phyloP scores from a whole-genome alignment of 225 moss, liverwort and hornwort species.

The Neckera pumila region DNA sequence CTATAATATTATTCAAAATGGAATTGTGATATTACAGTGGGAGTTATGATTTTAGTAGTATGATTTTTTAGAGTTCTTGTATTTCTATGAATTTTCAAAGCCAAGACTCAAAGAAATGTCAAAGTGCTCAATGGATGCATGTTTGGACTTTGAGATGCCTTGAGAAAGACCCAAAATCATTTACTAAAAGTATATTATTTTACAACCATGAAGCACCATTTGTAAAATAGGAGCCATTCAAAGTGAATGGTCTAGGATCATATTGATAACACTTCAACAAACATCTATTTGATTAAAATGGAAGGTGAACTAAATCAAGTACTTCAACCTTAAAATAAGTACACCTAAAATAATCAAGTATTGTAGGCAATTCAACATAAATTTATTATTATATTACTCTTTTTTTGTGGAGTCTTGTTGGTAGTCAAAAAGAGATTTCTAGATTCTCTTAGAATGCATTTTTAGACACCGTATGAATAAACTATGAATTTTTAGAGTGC shows the following conservation, averaged over 20 bases:
- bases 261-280: background rate
- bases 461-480: accelerated
- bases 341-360: background rate
- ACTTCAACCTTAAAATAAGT: background rate
- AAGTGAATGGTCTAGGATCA: background rate
- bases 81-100: background rate
- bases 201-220: background rate
- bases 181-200: background rate
- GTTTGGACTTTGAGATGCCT: background rate
- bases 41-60: no score
- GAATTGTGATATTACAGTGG: no score
- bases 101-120: background rate
- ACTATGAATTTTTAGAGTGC: background rate
- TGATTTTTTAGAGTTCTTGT: no score
- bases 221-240: background rate
- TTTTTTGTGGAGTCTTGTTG: accelerated
- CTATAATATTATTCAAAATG: no score
- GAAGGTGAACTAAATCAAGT: background rate
- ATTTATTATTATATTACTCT: background rate
- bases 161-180: background rate
- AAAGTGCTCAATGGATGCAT: background rate
- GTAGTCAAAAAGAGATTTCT: accelerated
- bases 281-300: background rate
- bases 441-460: accelerated
- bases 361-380: background rate